Percentiles rank a stretch among this genome's conserved stretches.
These are phyloP conservation scores for Cercospora janseana DNA, from an alignment of 2,329 filamentous ascomycete genomes.

Conservation along the genomic window DNA sequence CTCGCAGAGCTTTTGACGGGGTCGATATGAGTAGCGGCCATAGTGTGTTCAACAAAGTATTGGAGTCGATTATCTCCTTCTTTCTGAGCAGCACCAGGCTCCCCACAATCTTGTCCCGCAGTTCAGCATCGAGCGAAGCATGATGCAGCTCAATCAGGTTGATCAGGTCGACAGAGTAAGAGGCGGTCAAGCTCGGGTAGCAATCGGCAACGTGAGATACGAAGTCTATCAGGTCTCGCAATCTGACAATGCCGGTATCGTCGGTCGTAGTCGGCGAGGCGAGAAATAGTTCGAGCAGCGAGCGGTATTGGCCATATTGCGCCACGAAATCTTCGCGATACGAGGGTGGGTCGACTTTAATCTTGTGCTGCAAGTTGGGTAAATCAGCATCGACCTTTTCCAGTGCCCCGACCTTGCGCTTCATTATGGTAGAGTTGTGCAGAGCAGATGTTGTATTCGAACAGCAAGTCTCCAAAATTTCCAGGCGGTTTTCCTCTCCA, in stretches of 20 bases:
- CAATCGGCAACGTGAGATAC: slow-evolving; percentile 91
- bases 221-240: slow-evolving; percentile 89
- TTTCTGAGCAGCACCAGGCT: slow-evolving; percentile 82
- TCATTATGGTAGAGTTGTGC: slow-evolving; percentile 59
- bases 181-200: slow-evolving; percentile 75
- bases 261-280: slow-evolving; percentile 75
- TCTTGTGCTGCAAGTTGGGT: slow-evolving; percentile 88
- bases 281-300: slow-evolving; percentile 87
- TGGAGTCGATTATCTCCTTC: slow-evolving; percentile 89
- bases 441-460: not conserved
- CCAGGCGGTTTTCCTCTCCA: not conserved
- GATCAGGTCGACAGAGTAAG: slow-evolving; percentile 78
- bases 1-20: slow-evolving; percentile 82
- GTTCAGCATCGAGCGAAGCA: slow-evolving; percentile 73
- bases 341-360: slow-evolving; percentile 80
- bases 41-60: slow-evolving; percentile 79
- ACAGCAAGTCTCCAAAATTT: slow-evolving; percentile 3
- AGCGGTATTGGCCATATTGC: slow-evolving; percentile 89
- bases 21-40: slow-evolving; percentile 93
- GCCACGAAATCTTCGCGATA: slow-evolving; percentile 86
- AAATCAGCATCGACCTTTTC: slow-evolving; percentile 94
- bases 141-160: slow-evolving; percentile 79
- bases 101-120: slow-evolving; percentile 91
- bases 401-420: slow-evolving; percentile 85
- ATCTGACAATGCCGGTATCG: slow-evolving; percentile 73